Evolutionary conservation across 2,329 filamentous ascomycete species (phyloP).

Genomic region (Cordyceps cicadae): DNA sequence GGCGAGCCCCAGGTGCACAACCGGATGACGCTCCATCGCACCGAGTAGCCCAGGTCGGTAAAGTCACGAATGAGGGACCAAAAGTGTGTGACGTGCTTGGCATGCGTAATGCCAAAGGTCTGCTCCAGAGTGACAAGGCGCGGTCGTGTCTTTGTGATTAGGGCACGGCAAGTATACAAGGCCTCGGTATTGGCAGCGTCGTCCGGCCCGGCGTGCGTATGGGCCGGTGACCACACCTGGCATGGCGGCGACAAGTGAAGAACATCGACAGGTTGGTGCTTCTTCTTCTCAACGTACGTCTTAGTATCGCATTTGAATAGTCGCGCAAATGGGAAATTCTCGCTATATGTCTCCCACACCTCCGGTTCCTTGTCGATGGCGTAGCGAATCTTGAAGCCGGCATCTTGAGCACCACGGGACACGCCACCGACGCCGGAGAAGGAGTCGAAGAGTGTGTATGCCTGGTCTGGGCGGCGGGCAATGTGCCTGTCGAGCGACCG

Average conservation of each 20-base stretch:
- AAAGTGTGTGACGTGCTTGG: constrained; percentile 48
- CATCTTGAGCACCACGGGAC: constrained; percentile 51
- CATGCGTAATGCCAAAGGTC: constrained; percentile 57
- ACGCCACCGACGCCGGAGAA: constrained; percentile 69
- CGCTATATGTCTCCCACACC: constrained; percentile 49
- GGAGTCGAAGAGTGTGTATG: constrained; percentile 61
- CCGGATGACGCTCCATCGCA: constrained; percentile 57
- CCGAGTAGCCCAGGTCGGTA: constrained; percentile 56
- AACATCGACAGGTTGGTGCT: constrained; percentile 49
- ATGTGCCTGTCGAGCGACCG: not conserved
- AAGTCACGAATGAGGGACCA: constrained; percentile 54
- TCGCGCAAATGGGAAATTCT: constrained; percentile 47
- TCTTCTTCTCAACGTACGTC: constrained; percentile 37
- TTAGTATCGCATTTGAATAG: constrained; percentile 41
- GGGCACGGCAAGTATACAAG: constrained; percentile 42
- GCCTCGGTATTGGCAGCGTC: constrained; percentile 63
- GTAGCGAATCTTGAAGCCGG: constrained; percentile 50
- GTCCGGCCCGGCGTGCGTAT: constrained; percentile 58
- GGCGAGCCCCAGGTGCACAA: constrained; percentile 44
- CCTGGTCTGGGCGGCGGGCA: constrained; percentile 25
- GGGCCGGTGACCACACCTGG: constrained; percentile 64
- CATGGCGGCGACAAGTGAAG: constrained; percentile 72
- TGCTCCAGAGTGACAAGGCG: constrained; percentile 72
- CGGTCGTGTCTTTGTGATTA: constrained; percentile 53
- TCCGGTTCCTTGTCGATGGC: constrained; percentile 54